Conservation (phyloP, 208 protist species). For the Trypanosoma cruzi region DNA sequence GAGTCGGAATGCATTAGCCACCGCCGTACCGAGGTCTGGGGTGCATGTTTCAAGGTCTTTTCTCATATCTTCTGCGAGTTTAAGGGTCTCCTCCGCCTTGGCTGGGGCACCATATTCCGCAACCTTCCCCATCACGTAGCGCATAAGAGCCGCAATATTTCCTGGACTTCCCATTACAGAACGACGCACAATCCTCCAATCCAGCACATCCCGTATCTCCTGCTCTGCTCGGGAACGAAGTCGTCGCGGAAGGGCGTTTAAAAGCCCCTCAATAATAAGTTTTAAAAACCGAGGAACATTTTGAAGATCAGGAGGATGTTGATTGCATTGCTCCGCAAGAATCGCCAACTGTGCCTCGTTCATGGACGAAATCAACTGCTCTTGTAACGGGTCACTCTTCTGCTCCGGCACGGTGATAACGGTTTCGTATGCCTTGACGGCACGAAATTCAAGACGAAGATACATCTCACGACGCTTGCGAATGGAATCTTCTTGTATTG, state of each 20-base stretch:
- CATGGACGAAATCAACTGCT: conserved; percentile 32
- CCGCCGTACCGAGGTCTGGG: conserved; percentile 63
- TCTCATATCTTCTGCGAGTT: conserved; percentile 37
- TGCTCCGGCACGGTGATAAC: conserved; percentile 42
- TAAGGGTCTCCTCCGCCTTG: conserved; percentile 46
- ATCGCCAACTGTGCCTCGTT: conserved; percentile 51
- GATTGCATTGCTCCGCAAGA: conserved; percentile 58
- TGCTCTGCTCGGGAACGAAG: conserved; percentile 55
- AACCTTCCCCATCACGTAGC: conserved; percentile 69
- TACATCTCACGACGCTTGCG: conserved; percentile 49
- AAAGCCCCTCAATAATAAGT: conserved; percentile 54
- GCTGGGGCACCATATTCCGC: conserved; percentile 61
- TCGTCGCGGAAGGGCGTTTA: conserved; percentile 68
- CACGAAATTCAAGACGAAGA: conserved; percentile 59
- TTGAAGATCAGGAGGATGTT: conserved; percentile 38
- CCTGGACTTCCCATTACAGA: conserved; percentile 35
- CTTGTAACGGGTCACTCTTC: conserved; percentile 26
- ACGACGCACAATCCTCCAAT: conserved; percentile 67
- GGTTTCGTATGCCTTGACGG: conserved; percentile 72
- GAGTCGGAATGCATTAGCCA: conserved; percentile 66
- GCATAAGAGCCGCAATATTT: conserved; percentile 59
- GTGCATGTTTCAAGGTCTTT: conserved; percentile 43
- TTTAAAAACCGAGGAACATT: conserved; percentile 52
- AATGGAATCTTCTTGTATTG: conserved; percentile 33
- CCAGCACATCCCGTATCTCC: conserved; percentile 78